A percentile compares a stretch with the other conserved stretches of the same genome.
Conservation (phyloP, 805 yeast species). For the Schwanniomyces vanrijiae region DNA sequence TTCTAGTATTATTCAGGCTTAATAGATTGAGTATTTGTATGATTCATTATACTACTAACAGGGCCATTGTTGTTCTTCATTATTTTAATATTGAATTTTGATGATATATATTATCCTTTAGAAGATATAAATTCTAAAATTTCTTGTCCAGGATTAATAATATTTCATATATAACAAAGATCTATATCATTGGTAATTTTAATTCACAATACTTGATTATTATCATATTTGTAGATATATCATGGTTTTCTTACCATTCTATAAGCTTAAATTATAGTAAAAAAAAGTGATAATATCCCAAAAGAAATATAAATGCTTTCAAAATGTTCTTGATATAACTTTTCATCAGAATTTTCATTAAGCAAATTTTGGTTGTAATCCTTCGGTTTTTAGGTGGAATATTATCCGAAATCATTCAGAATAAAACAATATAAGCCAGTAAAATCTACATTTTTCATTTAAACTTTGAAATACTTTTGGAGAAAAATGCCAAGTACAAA, state of each 20-base stretch:
- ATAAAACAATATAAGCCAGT: constrained; percentile 42
- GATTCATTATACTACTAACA: neutral
- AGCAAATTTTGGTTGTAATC: constrained; percentile 8
- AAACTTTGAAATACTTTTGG: constrained; percentile 53
- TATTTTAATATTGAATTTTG: neutral
- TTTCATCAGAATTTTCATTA: constrained; percentile 19
- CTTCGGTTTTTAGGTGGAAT: constrained; percentile 21
- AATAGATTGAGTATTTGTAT: neutral
- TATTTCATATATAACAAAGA: constrained; percentile 43
- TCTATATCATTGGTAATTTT: constrained; percentile 38
- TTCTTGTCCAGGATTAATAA: constrained; percentile 52
- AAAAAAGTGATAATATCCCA: constrained; percentile 50
- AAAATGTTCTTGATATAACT: constrained; percentile 38
- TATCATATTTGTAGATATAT: constrained; percentile 24
- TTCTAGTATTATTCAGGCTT: constrained; percentile 11
- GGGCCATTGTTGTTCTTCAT: too few species aligned
- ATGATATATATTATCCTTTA: constrained; percentile 10
- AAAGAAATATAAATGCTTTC: constrained; percentile 51
- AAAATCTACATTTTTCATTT: constrained; percentile 51
- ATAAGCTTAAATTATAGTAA: constrained; percentile 52
- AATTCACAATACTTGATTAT: constrained; percentile 13
- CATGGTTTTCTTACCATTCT: constrained; percentile 47
- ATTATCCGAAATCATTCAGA: constrained; percentile 51
- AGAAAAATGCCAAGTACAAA: constrained; percentile 55
- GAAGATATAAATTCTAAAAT: constrained; percentile 42